phyloP scores from a whole-genome alignment of 768 basidiomycete species.

The Lyophyllum atratum region DNA sequence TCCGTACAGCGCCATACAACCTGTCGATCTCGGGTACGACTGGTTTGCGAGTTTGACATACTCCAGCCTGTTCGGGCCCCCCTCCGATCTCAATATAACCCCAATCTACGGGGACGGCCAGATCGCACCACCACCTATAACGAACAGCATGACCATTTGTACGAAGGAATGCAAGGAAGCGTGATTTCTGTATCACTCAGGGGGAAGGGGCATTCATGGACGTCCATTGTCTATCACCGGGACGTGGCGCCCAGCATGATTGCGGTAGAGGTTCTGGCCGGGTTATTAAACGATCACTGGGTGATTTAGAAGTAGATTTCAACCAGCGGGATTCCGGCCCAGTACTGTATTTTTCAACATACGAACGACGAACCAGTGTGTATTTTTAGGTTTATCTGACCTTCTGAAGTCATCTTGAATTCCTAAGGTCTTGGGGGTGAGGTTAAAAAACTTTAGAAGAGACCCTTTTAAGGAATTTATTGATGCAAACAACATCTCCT shows the following conservation, averaged over 20 bases:
- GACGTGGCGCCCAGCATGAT: neutral
- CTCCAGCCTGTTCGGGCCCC: neutral
- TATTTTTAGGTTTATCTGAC: neutral
- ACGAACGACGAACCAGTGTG: neutral
- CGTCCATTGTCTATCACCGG: neutral
- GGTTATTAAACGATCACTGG: no score
- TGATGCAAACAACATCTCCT: no score
- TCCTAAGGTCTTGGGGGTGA: no score
- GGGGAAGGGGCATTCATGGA: neutral
- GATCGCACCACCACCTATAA: neutral
- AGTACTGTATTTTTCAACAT: neutral
- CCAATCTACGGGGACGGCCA: neutral
- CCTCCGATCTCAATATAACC: neutral
- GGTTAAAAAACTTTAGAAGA: no score
- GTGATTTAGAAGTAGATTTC: no score
- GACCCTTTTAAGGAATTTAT: no score
- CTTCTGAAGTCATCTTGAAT: no score
- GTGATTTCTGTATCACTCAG: neutral
- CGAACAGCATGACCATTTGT: neutral
- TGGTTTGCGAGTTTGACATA: constrained; percentile 12
- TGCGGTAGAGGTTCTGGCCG: no score
- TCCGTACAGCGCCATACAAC: neutral
- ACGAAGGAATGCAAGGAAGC: neutral
- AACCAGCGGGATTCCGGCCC: neutral
- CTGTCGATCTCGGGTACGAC: constrained; percentile 5